Evolutionary conservation across 2,329 filamentous ascomycete genomes (phyloP), one percentile per base, ranked within the genome.

Genomic region (Aureobasidium namibiae): DNA sequence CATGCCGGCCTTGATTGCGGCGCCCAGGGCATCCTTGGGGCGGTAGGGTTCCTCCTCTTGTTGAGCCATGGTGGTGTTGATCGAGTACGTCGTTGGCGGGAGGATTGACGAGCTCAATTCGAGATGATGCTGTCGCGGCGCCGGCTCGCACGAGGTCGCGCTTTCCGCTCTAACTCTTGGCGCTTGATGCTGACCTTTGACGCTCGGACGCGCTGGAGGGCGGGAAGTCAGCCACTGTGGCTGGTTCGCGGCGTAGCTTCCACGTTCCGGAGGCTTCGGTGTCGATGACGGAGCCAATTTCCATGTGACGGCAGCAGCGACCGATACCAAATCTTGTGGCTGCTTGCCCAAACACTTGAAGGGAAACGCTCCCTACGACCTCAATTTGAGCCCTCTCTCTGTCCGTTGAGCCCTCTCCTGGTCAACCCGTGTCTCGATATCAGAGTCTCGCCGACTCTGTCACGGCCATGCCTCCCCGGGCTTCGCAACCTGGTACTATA

Each of bases 21-120:
- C 80, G 65, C 81, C 80, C 67, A 95, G 75, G 65, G 90, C 85
- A 80, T 95, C 89, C 73, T 86, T 83, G 50, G 87, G 84, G 64
- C 88, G 83, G 74, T 87, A 95, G 63, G 71, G 65, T 66, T 76
- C 75, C 60, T 71, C 69, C 36, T 65, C 56, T 41, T 66, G 63
- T 14, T 60, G 49, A 31, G 57, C 46, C 57, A 59, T 59, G 26
- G 14, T 41, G 26, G 18, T 26, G 24, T 26, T 21, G 31, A n/a
- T 44, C 26, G 41, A 49, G 46, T 49, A 24, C 31, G 54, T 57
- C 21, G 52, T 44, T 31, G 52, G 38, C 52, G 41, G 26, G 52
- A 36, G 38, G 24, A 54, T 26, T 41, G 36, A 42, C 31, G 24
- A 41, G 50, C 50, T 41, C 36, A 23, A 54, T 41, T 42, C 38